Evolutionary conservation across 306 rosid species (phyloP).

Genomic region (Sindora glabra): DNA sequence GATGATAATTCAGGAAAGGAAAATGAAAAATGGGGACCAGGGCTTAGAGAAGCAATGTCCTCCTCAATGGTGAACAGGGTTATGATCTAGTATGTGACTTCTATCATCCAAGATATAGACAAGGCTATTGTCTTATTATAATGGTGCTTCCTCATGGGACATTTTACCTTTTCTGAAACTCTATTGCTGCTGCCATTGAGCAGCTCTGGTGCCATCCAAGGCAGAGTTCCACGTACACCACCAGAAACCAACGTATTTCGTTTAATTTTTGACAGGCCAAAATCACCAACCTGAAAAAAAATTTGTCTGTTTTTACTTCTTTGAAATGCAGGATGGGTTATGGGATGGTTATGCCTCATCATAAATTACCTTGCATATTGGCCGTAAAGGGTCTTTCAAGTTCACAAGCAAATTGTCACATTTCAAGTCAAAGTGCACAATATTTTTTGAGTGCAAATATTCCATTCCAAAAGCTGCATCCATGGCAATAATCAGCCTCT

Average conservation of each 20-base stretch:
- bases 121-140: background rate
- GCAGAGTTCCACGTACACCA: slow-evolving; percentile 84
- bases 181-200: slow-evolving; percentile 81
- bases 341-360: background rate
- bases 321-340: background rate
- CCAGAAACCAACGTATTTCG: slow-evolving; percentile 82
- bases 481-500: slow-evolving; percentile 81
- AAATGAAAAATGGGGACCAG: background rate
- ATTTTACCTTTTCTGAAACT: slow-evolving; percentile 78
- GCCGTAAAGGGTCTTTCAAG: slow-evolving; percentile 72
- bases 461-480: slow-evolving; percentile 98
- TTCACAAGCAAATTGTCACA: slow-evolving; percentile 91
- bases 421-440: slow-evolving; percentile 87
- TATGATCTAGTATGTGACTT: background rate
- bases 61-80: background rate
- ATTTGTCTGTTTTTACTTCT: background rate
- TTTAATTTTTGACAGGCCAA: slow-evolving; percentile 85
- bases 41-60: background rate
- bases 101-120: background rate
- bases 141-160: background rate
- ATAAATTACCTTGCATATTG: slow-evolving; percentile 75
- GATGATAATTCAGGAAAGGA: no score
- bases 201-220: slow-evolving; percentile 96
- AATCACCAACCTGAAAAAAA: slow-evolving; percentile 69
- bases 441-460: slow-evolving; percentile 75